Base-by-base conservation (phyloP, 441 rosid genomes). In the Bruguiera hainesii region DNA sequence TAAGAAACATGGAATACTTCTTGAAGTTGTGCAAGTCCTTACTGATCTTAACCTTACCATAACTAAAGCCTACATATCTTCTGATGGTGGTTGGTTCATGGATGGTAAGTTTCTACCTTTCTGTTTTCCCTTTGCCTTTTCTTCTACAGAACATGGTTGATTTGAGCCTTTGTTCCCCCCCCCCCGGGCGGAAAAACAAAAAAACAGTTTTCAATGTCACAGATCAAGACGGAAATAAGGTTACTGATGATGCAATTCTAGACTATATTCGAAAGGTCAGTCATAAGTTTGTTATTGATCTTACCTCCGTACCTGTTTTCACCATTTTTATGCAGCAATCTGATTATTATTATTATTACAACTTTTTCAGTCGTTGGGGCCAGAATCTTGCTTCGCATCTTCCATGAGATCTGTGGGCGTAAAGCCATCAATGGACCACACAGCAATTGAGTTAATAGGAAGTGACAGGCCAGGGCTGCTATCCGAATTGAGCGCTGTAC, bases 21-120 rank as follows among this genome's bases (percentile, higher is more conserved):
- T 93, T 72, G 90, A 93, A 70, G 98, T 89, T 73, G 97, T 93
- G 8, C 98, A 91, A 78, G 78, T 89, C 70, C 95, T 93, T 72
- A 87, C 96, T 64, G 98, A 93, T 86, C 93, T 91, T 69, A 86
- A 89, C 75, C 91, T 94, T 42, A 84, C 82, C 76, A 80, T 94
- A 51, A 76, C 79, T 16, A 94, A 94, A 75, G 98, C 97, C 48
- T 89, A 89, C 79, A 89, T 94, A 49, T 89, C 94, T 50, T 89
- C 98, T 72, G 98, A 94, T 81, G 92, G 97, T 57, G 88, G 90
- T 63, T 94, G 98, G 98, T 91, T 94, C 78, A 94, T 94, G 98
- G 97, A 94, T 76, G 98, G 98, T 91, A 75, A 67, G 71, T 63
- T 58, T 48, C 66, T 39, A 1, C 16, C 56, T 23, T 55, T 20